Conservation (phyloP, 202 grass and related monocot genomes). For the Thinopyrum obtusiflorum region DNA sequence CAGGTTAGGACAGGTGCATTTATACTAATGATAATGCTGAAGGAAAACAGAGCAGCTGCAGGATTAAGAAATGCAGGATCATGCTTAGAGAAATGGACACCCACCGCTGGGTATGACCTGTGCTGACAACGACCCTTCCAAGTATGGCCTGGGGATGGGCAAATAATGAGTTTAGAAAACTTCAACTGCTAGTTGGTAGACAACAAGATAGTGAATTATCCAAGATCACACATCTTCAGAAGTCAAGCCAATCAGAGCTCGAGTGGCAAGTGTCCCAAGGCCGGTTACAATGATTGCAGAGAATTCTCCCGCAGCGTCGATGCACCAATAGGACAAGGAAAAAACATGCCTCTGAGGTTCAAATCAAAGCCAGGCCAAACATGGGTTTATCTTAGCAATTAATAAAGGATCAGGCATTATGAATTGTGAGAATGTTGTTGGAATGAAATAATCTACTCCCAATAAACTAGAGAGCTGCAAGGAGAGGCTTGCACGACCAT, state of each 20-base stretch:
- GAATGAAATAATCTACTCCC: constrained; percentile 29
- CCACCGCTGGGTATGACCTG: constrained; percentile 50
- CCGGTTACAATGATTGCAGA: constrained; percentile 29
- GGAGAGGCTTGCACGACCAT: constrained; percentile 55
- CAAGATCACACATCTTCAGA: constrained; percentile 12
- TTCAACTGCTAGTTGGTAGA: constrained; percentile 48
- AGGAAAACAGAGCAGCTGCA: constrained; percentile 5
- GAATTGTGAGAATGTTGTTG: constrained; percentile 37
- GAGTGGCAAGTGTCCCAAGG: constrained; percentile 18
- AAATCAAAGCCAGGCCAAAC: constrained; percentile 23
- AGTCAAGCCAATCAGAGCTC: constrained; percentile 28
- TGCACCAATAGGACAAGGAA: constrained; percentile 26
- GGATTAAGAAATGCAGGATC: constrained; percentile 33
- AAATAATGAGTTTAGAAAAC: constrained; percentile 40
- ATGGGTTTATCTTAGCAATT: constrained; percentile 38
- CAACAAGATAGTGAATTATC: constrained; percentile 21
- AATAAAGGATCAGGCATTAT: constrained; percentile 30
- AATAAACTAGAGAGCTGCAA: constrained; percentile 29
- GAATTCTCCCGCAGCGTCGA: constrained; percentile 7
- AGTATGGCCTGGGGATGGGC: constrained; percentile 13
- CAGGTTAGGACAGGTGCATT: constrained; percentile 10
- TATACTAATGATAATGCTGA: constrained; percentile 40
- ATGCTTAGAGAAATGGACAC: constrained; percentile 45
- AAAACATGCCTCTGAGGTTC: constrained; percentile 21
- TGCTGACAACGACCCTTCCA: constrained; percentile 33